Conservation (phyloP, 1,139 yeast genomes). For the Saccharomyces pastorianus region DNA sequence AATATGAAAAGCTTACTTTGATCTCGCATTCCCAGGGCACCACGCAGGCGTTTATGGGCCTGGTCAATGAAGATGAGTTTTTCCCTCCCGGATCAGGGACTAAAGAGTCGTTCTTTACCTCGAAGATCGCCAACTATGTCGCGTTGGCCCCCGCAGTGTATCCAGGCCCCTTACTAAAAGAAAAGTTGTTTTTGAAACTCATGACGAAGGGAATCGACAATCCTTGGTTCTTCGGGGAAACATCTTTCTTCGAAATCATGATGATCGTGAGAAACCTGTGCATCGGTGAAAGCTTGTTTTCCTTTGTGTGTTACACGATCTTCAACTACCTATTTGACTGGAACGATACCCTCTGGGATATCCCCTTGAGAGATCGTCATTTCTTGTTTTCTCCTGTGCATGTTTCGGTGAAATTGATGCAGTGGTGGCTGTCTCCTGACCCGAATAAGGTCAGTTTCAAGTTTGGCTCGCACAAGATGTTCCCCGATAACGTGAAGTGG, state of each 20-base stretch:
- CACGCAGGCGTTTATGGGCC: constrained; percentile 63
- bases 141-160: constrained; percentile 87
- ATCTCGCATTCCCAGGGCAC: constrained; percentile 93
- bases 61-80: constrained; percentile 35
- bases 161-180: constrained; percentile 65
- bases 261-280: constrained; percentile 42
- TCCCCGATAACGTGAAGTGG: constrained; percentile 30
- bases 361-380: constrained; percentile 56
- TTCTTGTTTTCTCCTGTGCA: constrained; percentile 82
- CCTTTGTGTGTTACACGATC: constrained; percentile 62
- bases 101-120: constrained; percentile 35
- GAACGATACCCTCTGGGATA: constrained; percentile 76
- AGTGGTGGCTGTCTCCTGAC: constrained; percentile 66
- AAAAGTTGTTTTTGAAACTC: constrained; percentile 42
- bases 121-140: constrained; percentile 55
- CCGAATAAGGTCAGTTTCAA: constrained; percentile 22
- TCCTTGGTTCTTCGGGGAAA: constrained; percentile 49
- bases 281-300: constrained; percentile 45
- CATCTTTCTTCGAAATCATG: constrained; percentile 54
- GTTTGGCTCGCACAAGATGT: constrained; percentile 21
- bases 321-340: constrained; percentile 81
- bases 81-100: constrained; percentile 3
- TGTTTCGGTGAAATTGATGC: constrained; percentile 72
- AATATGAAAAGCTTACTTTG: constrained; percentile 44
- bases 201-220: constrained; percentile 34